phyloP scores from a whole-genome alignment of 768 basidiomycete genomes.

The Leccinellum albellum region DNA sequence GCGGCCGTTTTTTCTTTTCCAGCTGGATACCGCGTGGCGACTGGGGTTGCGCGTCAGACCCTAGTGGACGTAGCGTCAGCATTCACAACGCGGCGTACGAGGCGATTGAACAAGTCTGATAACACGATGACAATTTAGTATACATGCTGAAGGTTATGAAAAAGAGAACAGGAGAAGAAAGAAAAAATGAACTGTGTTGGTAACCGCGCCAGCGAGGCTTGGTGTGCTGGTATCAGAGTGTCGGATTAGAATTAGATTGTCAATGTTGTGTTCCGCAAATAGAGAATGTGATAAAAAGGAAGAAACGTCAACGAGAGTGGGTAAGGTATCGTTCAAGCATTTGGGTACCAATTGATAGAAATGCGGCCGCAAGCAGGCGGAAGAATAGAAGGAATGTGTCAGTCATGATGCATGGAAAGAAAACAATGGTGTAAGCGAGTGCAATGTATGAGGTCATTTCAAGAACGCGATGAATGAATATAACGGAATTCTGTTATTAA shows the following conservation, averaged over 20 bases:
- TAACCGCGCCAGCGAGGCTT: constrained; percentile 22
- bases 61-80: constrained; percentile 90
- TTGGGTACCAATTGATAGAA: constrained; percentile 25
- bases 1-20: constrained; percentile 2
- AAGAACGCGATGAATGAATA: constrained; percentile 22
- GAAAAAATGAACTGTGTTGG: neutral
- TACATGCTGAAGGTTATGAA: constrained; percentile 20
- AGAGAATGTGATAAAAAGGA: constrained; percentile 34
- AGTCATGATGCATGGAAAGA: constrained; percentile 26
- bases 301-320: constrained; percentile 29
- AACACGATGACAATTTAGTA: constrained; percentile 14
- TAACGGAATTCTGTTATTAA: constrained; percentile 21
- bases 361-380: constrained; percentile 17
- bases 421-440: constrained; percentile 25
- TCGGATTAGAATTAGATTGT: constrained; percentile 28
- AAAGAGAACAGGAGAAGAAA: neutral
- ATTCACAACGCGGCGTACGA: constrained; percentile 93
- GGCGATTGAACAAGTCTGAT: constrained; percentile 11
- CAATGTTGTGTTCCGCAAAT: constrained; percentile 34
- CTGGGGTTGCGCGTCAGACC: constrained; percentile 95
- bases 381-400: constrained; percentile 30
- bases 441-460: constrained; percentile 20
- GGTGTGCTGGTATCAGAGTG: constrained; percentile 22
- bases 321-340: constrained; percentile 33
- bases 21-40: constrained; percentile 94